Base-by-base conservation (phyloP, 1,284 basidiomycete genomes). In the Heterobasidion irregulare region DNA sequence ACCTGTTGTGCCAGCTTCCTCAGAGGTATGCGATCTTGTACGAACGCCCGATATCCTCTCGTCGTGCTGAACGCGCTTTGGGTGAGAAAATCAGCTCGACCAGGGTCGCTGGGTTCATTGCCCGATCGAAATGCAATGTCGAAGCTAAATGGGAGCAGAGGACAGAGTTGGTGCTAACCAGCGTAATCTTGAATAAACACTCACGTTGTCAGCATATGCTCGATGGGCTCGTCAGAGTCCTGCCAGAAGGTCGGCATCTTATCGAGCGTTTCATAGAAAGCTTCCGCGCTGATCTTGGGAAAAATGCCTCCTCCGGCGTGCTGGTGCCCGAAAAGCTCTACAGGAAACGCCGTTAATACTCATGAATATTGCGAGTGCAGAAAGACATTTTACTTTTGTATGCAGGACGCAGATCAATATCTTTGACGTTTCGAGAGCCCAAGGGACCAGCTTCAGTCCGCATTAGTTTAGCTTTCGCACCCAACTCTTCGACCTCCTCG, bases 201-300 rank as follows among this genome's bases (percentile, higher is more conserved):
- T 18, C 57, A 82, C 87, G 72, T 76, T 35, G 84, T 90, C 35
- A 86, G 59, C 58, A 82, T 70, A 54, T 79, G 70, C 32, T 84
- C 80, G 1, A 72, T 60, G 2, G 74, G 72, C 36, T 64, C 66
- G 53, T 82, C 76, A 4, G 66, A 59, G 16, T 72, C 71, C 60
- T 82, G 78, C 79, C 80, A 84, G 58, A 79, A 78, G 2, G 67
- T 66, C 0, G 80, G 75, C 61, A 87, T 75, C 38, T 67, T 72
- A 33, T 81, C 79, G 26, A 85, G 59, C 7, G 74, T 60, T 33
- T 81, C 73, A 58, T 79, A 72, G 5, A 78, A 70, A 0, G 66
- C 65, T 45, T 77, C 71, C 1, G 66, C 67, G 52, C 72, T 63
- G 18, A 68, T 66, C 45, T 71, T 66, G 6, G 60, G 45, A 47